These are phyloP conservation scores for Cocos nucifera DNA, from an alignment of 176 grass and related monocot species.

Conservation along the genomic window DNA sequence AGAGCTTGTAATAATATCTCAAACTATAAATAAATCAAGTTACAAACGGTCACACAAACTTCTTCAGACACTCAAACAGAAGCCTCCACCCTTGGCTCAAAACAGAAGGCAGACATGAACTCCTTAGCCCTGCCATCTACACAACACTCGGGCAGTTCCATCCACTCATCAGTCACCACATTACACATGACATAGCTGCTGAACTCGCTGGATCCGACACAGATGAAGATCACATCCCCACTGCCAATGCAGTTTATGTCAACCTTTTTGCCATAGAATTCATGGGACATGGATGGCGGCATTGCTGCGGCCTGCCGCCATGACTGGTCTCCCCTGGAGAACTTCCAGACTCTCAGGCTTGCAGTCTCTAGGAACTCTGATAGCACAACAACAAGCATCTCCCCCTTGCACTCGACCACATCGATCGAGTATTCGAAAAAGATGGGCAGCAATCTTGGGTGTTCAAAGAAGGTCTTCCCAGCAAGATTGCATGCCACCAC, in stretches of 20 bases:
- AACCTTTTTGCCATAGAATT: constrained; percentile 46
- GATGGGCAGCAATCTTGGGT: constrained; percentile 50
- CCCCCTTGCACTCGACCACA: constrained; percentile 49
- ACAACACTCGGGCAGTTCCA: constrained; percentile 38
- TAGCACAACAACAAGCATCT: constrained; percentile 57
- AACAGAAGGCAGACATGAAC: constrained; percentile 76
- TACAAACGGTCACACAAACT: neutral
- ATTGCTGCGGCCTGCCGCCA: constrained; percentile 79
- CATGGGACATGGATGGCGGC: constrained; percentile 73
- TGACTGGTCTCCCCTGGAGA: constrained; percentile 17
- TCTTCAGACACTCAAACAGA: constrained; percentile 23
- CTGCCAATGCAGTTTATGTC: constrained; percentile 79
- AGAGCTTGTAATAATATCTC: neutral
- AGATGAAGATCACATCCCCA: constrained; percentile 52
- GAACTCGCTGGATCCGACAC: constrained; percentile 47
- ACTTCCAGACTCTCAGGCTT: constrained; percentile 70
- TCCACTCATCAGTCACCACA: constrained; percentile 41
- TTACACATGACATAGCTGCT: constrained; percentile 56
- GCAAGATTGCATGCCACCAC: constrained; percentile 54
- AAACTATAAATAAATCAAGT: constrained; percentile 21
- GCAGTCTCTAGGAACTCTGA: constrained; percentile 71
- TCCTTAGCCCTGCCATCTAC: constrained; percentile 27
- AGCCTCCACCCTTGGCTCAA: constrained; percentile 82
- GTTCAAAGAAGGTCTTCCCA: constrained; percentile 36
- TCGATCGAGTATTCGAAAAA: constrained; percentile 83